A percentile compares a stretch with the other conserved stretches of the same genome.
Conservation (phyloP, 208 protist species). For the Wallacemonas rigidus region DNA sequence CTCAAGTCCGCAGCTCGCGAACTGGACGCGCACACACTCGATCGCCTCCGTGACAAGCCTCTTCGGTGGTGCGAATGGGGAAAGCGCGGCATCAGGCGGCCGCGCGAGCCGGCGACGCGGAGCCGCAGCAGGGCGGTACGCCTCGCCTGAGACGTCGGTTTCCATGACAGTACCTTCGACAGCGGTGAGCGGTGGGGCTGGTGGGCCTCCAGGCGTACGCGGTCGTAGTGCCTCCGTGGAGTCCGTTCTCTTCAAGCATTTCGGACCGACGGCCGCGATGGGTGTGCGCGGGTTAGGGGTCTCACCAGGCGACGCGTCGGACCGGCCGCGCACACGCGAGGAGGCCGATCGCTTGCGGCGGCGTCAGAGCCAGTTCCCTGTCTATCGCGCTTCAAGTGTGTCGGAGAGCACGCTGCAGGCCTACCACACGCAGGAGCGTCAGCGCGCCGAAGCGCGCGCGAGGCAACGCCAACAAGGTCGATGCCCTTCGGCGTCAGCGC, state of each 20-base stretch:
- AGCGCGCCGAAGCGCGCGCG: background rate
- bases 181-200: slow-evolving; percentile 2
- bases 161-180: background rate
- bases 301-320: background rate
- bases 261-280: background rate
- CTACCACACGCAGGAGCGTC: slow-evolving; percentile 26
- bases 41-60: slow-evolving; percentile 17
- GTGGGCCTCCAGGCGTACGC: too few relatives aligned
- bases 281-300: background rate
- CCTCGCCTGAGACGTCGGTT: background rate
- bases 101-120: background rate
- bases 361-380: slow-evolving; percentile 39
- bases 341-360: background rate
- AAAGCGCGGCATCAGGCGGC: background rate
- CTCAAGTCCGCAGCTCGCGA: background rate
- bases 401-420: slow-evolving; percentile 67
- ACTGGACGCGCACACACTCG: background rate
- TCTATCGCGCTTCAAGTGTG: slow-evolving; percentile 69
- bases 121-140: background rate
- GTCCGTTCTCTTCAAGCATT: slow-evolving; percentile 19
- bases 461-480: background rate
- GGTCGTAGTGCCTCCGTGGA: slow-evolving; percentile 30
- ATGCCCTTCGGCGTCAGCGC: too few relatives aligned
- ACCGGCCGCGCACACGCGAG: background rate
- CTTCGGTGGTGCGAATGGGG: background rate